These are phyloP conservation scores for Termitomyces sp. DNA, from an alignment of 768 basidiomycete genomes.

Conservation along the genomic window DNA sequence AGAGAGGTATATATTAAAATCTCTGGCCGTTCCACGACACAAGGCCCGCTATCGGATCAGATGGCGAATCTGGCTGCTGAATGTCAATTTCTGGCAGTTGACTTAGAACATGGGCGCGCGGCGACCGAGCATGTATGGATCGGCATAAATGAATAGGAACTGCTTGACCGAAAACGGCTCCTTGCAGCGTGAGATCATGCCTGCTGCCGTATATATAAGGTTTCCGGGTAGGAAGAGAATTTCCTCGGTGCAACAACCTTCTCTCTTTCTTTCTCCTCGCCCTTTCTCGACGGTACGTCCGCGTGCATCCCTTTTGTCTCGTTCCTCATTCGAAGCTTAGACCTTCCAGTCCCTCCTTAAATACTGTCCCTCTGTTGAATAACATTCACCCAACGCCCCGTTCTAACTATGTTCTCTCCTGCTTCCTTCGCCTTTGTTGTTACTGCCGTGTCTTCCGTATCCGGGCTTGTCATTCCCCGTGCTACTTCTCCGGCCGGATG, in stretches of 20 bases:
- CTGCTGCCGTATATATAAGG: slow-evolving; percentile 12
- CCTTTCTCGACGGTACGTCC: slow-evolving; percentile 24
- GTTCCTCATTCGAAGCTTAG: slow-evolving; percentile 25
- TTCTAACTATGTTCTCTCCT: slow-evolving; percentile 32
- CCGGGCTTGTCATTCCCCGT: slow-evolving; percentile 35
- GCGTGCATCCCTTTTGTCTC: slow-evolving; percentile 25
- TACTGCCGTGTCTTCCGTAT: slow-evolving; percentile 31
- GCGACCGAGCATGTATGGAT: slow-evolving; percentile 2
- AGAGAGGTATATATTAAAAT: too few species aligned
- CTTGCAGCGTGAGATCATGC: slow-evolving; percentile 6
- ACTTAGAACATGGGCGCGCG: background rate
- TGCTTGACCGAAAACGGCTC: background rate
- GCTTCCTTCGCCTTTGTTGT: slow-evolving; percentile 36
- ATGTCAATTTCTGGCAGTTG: background rate
- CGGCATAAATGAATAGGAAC: slow-evolving; percentile 7
- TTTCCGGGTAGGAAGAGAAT: slow-evolving; percentile 2
- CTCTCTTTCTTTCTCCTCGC: slow-evolving; percentile 17
- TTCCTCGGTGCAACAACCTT: slow-evolving; percentile 15
- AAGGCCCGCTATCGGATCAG: background rate
- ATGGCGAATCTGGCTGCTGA: background rate
- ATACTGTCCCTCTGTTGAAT: slow-evolving; percentile 15
- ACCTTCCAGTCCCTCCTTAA: slow-evolving; percentile 17
- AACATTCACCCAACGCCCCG: slow-evolving; percentile 17
- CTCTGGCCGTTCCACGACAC: background rate
- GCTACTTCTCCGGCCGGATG: slow-evolving; percentile 36